Evolutionary conservation across 345 rosid species (phyloP), one percentile per base, ranked within the genome.

Genomic region (Salix udensis): DNA sequence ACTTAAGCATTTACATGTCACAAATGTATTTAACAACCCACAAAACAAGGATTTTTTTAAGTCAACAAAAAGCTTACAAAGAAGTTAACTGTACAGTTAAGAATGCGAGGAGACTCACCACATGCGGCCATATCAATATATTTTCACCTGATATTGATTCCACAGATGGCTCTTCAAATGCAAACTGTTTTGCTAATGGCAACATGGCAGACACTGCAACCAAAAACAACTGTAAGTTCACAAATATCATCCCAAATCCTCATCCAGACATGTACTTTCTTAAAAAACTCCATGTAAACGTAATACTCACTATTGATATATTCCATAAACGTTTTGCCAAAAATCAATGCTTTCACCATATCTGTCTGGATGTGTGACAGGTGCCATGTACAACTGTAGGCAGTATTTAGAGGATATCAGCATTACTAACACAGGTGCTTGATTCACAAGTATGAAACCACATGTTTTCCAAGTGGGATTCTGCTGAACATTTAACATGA

Each of bases 351-450:
- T 93, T 78, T 89, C 89, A 72, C 82, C 81, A 83, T 96, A 96
- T 90, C 99, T 92, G 79, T 93, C 99, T 76, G 94, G 87, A 84
- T 93, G 91, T 31, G 98, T 88, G 74, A 96, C 82, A 31, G 98
- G 99, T 78, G 96, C 98, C 96, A 96, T 89, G 89, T 93, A 96
- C 83, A 93, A 81, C 97, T 93, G 89, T 83, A 82, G n/a, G 37
- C 74, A 80, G 67, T 40, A 75, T 74, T 79, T 71, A 82, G 62
- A 65, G 60, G 79, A 80, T 72, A 72, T 68, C 70, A 84, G 66
- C 55, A 78, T 72, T 61, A 13, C n/a, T 16, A 44, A 72, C 28
- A 48, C 12, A 11, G 31, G 39, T 44, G 18, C 65, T 69, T 5
- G 30, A 61, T 16, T 68, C 37, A 62, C 36, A 24, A 28, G n/a